Evolutionary conservation across 805 yeast species (phyloP).

Genomic region (Saturnispora bothae): DNA sequence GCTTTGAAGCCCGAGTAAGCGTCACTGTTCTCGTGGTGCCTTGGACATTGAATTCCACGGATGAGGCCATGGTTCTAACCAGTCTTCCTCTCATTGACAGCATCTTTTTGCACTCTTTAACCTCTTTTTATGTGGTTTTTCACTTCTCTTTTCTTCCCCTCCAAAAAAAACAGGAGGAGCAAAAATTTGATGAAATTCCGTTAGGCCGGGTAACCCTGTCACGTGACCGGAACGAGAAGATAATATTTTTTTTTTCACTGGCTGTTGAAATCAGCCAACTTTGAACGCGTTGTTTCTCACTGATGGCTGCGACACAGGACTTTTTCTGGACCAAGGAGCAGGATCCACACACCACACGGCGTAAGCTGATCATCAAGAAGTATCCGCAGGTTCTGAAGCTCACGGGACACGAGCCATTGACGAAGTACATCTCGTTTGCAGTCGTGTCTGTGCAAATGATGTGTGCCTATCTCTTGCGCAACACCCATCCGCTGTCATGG

Average conservation of each 20-base stretch:
- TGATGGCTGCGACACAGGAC: slow-evolving; percentile 25
- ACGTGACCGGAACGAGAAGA: neutral
- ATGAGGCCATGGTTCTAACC: slow-evolving; percentile 15
- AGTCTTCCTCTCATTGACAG: neutral
- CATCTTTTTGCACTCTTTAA: neutral
- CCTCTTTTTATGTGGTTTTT: too few relatives aligned
- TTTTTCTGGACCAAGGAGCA: slow-evolving; percentile 76
- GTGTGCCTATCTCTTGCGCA: slow-evolving; percentile 50
- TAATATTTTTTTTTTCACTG: neutral
- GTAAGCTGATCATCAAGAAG: slow-evolving; percentile 61
- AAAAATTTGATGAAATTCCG: too few relatives aligned
- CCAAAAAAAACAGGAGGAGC: too few relatives aligned
- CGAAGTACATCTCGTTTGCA: slow-evolving; percentile 60
- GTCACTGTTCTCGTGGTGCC: slow-evolving; percentile 63
- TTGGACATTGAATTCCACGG: slow-evolving; percentile 49
- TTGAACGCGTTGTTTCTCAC: neutral
- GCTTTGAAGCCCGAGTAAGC: slow-evolving; percentile 69
- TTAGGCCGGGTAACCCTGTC: slow-evolving; percentile 1
- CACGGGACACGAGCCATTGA: slow-evolving; percentile 77
- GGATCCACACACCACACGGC: slow-evolving; percentile 71
- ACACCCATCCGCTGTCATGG: slow-evolving; percentile 41
- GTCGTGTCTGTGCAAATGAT: slow-evolving; percentile 63
- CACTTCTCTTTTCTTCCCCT: too few relatives aligned
- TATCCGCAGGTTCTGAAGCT: slow-evolving; percentile 74
- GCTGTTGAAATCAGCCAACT: neutral